These are phyloP conservation scores for Gymnopus androsaceus DNA, from an alignment of 1,284 basidiomycete genomes.

Conservation along the genomic window DNA sequence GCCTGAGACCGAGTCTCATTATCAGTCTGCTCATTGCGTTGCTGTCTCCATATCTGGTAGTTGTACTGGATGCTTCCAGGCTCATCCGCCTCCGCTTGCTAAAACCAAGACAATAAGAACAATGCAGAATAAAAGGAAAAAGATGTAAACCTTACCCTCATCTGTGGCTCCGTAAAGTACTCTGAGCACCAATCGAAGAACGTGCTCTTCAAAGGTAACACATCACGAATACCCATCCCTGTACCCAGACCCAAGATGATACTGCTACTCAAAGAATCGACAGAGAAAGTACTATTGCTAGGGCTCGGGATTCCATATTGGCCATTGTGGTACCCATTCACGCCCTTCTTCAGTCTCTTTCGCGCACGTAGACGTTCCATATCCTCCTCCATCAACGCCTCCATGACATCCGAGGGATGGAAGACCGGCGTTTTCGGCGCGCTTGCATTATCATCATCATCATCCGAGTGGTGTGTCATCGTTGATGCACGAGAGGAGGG, in stretches of 20 bases:
- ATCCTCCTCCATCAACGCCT: conserved; percentile 87
- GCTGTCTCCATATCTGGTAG: conserved; percentile 93
- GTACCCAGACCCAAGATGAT: conserved; percentile 76
- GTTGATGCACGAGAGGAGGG: too few relatives aligned
- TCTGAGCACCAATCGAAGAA: conserved; percentile 97
- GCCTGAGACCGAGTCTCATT: conserved; percentile 74
- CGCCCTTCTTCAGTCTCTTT: conserved; percentile 46
- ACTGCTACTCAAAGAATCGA: conserved; percentile 62
- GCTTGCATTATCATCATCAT: too few relatives aligned
- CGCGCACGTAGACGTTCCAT: conserved; percentile 82
- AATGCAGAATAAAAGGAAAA: conserved; percentile 7
- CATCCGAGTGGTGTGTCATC: too few relatives aligned
- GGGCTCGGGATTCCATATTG: conserved; percentile 57
- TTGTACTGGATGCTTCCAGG: conserved; percentile 94
- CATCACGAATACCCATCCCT: conserved; percentile 68
- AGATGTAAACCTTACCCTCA: conserved; percentile 69
- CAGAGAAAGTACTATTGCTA: conserved; percentile 72
- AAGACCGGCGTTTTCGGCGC: too few relatives aligned
- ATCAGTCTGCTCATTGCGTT: conserved; percentile 84
- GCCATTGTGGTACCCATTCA: conserved; percentile 34
- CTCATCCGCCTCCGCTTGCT: conserved; percentile 95
- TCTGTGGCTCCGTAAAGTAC: conserved; percentile 98
- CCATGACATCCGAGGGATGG: conserved; percentile 76
- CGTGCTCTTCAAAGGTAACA: conserved; percentile 85
- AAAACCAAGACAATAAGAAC: conserved; percentile 15